These are phyloP conservation scores for Raddia guianensis DNA, from an alignment of 176 grass and related monocot genomes.

Conservation along the genomic window DNA sequence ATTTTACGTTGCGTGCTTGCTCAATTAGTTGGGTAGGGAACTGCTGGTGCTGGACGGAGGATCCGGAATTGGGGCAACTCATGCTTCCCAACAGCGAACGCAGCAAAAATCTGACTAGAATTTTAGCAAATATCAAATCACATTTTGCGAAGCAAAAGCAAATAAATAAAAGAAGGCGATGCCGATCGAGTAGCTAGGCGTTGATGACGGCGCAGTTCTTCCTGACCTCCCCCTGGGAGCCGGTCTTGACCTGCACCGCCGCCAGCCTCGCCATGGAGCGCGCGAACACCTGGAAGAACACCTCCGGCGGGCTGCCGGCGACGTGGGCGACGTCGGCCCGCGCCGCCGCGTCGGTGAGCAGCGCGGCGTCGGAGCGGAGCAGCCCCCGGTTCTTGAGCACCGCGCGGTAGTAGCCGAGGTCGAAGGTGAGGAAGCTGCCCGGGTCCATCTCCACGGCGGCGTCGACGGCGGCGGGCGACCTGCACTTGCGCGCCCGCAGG, in stretches of 20 bases:
- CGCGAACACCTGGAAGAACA: slow-evolving; percentile 68
- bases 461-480: slow-evolving; percentile 23
- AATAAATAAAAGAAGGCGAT: neutral
- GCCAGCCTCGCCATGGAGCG: slow-evolving; percentile 72
- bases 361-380: slow-evolving; percentile 66
- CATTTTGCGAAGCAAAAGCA: too few species aligned
- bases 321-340: slow-evolving; percentile 45
- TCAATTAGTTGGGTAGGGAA: too few species aligned
- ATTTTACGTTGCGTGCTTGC: too few species aligned
- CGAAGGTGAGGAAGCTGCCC: slow-evolving; percentile 73
- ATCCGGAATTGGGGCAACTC: too few species aligned
- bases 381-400: slow-evolving; percentile 69
- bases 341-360: slow-evolving; percentile 46
- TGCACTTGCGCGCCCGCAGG: slow-evolving; percentile 72
- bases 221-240: slow-evolving; percentile 64
- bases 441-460: slow-evolving; percentile 85
- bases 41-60: too few species aligned
- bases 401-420: slow-evolving; percentile 69
- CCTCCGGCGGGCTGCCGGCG: slow-evolving; percentile 30
- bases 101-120: too few species aligned
- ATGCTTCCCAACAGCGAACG: too few species aligned
- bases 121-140: too few species aligned
- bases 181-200: neutral
- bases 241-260: slow-evolving; percentile 61
- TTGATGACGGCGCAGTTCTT: slow-evolving; percentile 65